Conservation (phyloP, 805 yeast species). For the Saccharomyces kudriavzevii region DNA sequence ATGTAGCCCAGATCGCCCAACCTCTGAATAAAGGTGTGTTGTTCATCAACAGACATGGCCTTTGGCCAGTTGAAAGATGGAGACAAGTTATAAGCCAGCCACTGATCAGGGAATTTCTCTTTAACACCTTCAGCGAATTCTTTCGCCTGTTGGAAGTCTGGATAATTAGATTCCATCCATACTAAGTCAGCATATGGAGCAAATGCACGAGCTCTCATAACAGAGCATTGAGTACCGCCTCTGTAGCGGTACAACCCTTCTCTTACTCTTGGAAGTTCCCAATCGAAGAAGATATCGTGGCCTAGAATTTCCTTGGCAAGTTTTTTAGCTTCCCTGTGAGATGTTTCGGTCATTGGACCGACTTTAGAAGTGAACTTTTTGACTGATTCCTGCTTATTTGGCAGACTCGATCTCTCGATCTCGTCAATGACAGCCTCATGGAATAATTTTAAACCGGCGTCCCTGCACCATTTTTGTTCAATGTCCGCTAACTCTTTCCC, state of each 20-base stretch:
- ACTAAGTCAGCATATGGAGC: constrained; percentile 92
- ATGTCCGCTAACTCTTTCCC: constrained; percentile 64
- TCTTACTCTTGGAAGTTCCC: constrained; percentile 92
- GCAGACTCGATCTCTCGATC: constrained; percentile 47
- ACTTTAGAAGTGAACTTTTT: constrained; percentile 58
- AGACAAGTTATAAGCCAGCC: constrained; percentile 94
- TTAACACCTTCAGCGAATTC: constrained; percentile 92
- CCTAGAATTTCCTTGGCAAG: constrained; percentile 72
- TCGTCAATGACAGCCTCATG: constrained; percentile 86
- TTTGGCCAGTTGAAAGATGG: constrained; percentile 98
- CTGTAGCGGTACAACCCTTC: constrained; percentile 94
- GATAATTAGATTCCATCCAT: constrained; percentile 97
- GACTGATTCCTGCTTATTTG: constrained; percentile 56
- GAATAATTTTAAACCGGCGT: constrained; percentile 81
- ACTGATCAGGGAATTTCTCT: constrained; percentile 73
- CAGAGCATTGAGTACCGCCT: constrained; percentile 96
- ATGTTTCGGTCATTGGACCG: constrained; percentile 64
- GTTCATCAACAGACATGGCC: constrained; percentile 82
- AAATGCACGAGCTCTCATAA: constrained; percentile 90
- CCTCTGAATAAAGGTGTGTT: constrained; percentile 81
- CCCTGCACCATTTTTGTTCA: constrained; percentile 74
- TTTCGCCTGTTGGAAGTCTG: constrained; percentile 87
- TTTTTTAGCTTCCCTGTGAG: constrained; percentile 71
- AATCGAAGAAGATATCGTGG: constrained; percentile 78
- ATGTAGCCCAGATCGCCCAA: constrained; percentile 84